Conservation (phyloP, 306 rosid genomes). For the Cucumis melo region DNA sequence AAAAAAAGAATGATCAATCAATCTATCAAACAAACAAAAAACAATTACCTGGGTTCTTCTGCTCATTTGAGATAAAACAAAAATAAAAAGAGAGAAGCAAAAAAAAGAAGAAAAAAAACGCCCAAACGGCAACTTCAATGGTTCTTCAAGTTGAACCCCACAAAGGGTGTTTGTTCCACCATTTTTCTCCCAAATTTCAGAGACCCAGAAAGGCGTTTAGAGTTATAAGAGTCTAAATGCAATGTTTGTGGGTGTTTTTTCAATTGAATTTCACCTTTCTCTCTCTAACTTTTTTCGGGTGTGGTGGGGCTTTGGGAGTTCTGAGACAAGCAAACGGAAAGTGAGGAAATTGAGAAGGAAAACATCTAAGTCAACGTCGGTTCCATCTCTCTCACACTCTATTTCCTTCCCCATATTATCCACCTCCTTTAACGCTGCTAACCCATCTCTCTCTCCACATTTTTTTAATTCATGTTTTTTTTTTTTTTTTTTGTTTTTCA, state of each 20-base stretch:
- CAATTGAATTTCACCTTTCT: background rate
- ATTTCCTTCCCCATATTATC: background rate
- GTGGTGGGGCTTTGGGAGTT: background rate
- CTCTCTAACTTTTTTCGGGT: background rate
- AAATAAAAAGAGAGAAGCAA: background rate
- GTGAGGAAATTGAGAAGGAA: background rate
- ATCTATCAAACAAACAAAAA: background rate
- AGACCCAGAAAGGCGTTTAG: background rate
- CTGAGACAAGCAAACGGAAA: background rate
- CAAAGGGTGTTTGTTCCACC: background rate
- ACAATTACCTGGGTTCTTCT: background rate
- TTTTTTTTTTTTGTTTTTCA: background rate
- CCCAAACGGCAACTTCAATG: background rate
- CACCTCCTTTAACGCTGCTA: background rate
- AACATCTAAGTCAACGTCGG: slow-evolving; percentile 8
- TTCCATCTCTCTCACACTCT: background rate
- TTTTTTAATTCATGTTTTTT: background rate
- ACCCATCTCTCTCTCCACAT: background rate
- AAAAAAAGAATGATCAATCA: background rate
- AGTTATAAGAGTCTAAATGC: background rate
- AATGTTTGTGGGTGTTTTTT: background rate
- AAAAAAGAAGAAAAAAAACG: background rate
- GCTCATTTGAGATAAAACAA: background rate
- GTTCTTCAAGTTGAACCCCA: background rate
- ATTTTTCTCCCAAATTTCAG: background rate